Evolutionary conservation across 2,329 filamentous ascomycete genomes (phyloP).

Genomic region (Westerdykella aurantiaca): DNA sequence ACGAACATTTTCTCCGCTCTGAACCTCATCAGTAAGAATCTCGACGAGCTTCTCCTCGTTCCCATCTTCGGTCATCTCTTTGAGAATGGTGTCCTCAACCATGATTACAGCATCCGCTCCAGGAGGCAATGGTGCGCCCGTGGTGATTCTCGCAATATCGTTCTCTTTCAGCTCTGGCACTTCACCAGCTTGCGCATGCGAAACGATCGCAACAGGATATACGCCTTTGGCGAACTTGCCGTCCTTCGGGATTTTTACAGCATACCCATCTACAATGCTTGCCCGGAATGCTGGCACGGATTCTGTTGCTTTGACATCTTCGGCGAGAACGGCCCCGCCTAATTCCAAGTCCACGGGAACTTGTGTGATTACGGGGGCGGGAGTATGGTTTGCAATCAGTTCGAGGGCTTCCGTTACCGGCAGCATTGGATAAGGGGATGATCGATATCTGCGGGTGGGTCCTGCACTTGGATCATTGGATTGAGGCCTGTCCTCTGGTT

Average conservation of each 20-base stretch:
- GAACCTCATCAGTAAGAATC: constrained; percentile 71
- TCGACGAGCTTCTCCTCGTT: constrained; percentile 83
- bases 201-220: constrained; percentile 81
- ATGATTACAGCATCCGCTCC: constrained; percentile 90
- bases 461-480: constrained; percentile 57
- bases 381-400: constrained; percentile 68
- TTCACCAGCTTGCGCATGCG: constrained; percentile 73
- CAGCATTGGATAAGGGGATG: constrained; percentile 89
- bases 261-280: constrained; percentile 96
- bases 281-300: constrained; percentile 89
- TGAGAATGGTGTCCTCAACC: constrained; percentile 88
- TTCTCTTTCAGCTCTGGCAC: constrained; percentile 61
- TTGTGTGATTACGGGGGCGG: constrained; percentile 53
- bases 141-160: constrained; percentile 84
- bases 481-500: constrained; percentile 51
- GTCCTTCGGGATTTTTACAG: constrained; percentile 40
- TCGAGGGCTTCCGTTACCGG: constrained; percentile 73
- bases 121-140: constrained; percentile 81
- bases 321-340: constrained; percentile 72
- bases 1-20: constrained; percentile 77
- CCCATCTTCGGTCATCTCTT: constrained; percentile 69
- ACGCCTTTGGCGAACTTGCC: constrained; percentile 59
- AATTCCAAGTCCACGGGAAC: constrained; percentile 59
- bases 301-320: constrained; percentile 73
- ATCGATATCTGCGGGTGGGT: constrained; percentile 65